Base-by-base conservation (phyloP, 2,329 filamentous ascomycete species). In the Didymella keratinophila region DNA sequence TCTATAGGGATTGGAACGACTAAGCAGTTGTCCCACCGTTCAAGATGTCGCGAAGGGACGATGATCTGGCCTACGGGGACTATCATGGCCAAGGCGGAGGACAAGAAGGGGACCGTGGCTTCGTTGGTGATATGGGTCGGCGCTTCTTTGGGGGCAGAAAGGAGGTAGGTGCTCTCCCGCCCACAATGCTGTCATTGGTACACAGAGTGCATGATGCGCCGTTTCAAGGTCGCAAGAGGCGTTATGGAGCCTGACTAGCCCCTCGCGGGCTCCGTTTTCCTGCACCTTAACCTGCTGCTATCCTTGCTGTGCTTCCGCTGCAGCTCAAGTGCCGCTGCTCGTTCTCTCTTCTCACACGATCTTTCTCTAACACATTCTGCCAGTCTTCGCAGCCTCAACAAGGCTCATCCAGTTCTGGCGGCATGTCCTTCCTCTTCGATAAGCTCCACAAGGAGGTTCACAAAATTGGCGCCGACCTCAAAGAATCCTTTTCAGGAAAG, bases 1-100 rank as follows among this genome's bases (percentile, higher is more conserved):
- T 7, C 27, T 41, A 16, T 21, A 34, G 47, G 21, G 32, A 50
- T 30, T 47, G 25, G 30, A n/a, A 12, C 16, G 32, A 11, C 32
- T 48, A 16, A 25, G n/a, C 27, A 39, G 30, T 7, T 39, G 23
- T 25, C 37, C 14, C 39, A 30, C 45, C 34, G 5, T 46, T 42
- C 45, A 46, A 36, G 43, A 76, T 76, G 74, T 67, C 74, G 49
- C 61, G 68, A 62, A 65, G 68, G 58, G 81, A 86, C 63, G 81
- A 86, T 65, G 78, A 79, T 60, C 68, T 86, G 69, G 84, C 84
- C 53, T 86, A 86, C 69, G 84, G 84, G 61, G 79, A 83, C 34
- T 83, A 83, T 64, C 75, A 81, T 56, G 72, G 67, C 18, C 68
- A 70, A 68, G 61, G 75, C 58, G 65, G 70, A 66, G 64, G 74